phyloP scores from a whole-genome alignment of 352 stramenopile genomes.

The Phytophthora brassicae region DNA sequence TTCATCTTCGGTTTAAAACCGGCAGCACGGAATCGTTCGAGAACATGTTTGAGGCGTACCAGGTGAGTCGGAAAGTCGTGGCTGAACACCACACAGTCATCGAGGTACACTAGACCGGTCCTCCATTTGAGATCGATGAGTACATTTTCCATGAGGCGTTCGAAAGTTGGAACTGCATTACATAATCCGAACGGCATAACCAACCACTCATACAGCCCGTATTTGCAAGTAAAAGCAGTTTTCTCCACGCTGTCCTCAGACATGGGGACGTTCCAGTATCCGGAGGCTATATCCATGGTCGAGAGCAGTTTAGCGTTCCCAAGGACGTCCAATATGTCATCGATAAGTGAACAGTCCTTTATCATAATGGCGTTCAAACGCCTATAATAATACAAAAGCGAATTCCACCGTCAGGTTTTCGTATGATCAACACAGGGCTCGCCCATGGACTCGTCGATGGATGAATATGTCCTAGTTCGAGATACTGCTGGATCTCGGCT shows the following conservation, averaged over 20 bases:
- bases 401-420: slow-evolving; percentile 14
- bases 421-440: slow-evolving; percentile 7
- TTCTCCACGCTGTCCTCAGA: background rate
- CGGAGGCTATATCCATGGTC: background rate
- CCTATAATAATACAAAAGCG: slow-evolving; percentile 16
- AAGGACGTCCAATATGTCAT: slow-evolving; percentile 13
- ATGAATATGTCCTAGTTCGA: background rate
- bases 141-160: background rate
- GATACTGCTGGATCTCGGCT: background rate
- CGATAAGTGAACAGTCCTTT: slow-evolving; percentile 17
- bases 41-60: background rate
- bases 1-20: background rate
- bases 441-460: slow-evolving; percentile 9
- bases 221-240: background rate
- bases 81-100: background rate
- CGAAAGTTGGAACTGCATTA: background rate
- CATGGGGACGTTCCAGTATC: background rate
- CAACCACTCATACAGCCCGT: background rate
- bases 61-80: background rate
- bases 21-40: background rate
- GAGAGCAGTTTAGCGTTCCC: slow-evolving; percentile 6
- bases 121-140: background rate
- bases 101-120: background rate
- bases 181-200: background rate
- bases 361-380: slow-evolving; percentile 9